Percentiles rank a stretch among this genome's conserved stretches.
These are phyloP conservation scores for Cercospora zeae-maydis DNA, from an alignment of 2,329 filamentous ascomycete genomes.

Conservation along the genomic window DNA sequence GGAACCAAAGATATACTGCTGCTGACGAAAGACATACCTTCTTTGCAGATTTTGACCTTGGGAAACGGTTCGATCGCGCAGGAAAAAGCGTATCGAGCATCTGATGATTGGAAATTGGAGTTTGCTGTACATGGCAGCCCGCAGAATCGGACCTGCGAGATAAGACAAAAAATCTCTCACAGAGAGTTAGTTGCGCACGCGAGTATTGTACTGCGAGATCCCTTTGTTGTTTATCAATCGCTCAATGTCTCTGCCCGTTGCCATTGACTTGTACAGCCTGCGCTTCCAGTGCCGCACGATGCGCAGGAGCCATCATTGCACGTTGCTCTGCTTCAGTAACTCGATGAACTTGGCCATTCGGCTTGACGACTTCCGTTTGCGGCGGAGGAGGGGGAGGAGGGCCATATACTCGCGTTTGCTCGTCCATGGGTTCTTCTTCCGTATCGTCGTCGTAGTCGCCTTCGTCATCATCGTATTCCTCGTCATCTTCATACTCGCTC, in stretches of 20 bases:
- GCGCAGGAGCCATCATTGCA: slow-evolving; percentile 20
- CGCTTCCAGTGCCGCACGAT: slow-evolving; percentile 19
- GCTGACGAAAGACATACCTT: not conserved
- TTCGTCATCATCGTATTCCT: slow-evolving; percentile 64
- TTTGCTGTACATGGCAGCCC: slow-evolving; percentile 9
- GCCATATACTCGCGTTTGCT: slow-evolving; percentile 39
- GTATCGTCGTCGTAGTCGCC: slow-evolving; percentile 62
- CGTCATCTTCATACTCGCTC: slow-evolving; percentile 65
- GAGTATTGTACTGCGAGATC: slow-evolving; percentile 13
- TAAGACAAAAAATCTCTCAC: not conserved
- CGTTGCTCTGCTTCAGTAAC: slow-evolving; percentile 21
- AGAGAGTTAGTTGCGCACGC: slow-evolving; percentile 6
- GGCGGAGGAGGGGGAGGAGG: slow-evolving; percentile 49
- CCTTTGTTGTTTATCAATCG: not conserved
- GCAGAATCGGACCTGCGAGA: not conserved
- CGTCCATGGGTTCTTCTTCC: slow-evolving; percentile 49
- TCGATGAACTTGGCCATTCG: slow-evolving; percentile 26
- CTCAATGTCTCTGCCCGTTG: slow-evolving; percentile 17
- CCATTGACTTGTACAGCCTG: slow-evolving; percentile 21
- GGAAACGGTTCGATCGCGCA: not conserved
- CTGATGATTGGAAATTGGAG: not conserved
- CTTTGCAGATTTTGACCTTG: not conserved
- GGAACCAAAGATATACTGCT: not conserved
- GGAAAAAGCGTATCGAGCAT: not conserved
- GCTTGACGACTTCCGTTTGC: slow-evolving; percentile 21